phyloP scores from a whole-genome alignment of 371 early-diverging fungal genomes.

The Smittium culicis region DNA sequence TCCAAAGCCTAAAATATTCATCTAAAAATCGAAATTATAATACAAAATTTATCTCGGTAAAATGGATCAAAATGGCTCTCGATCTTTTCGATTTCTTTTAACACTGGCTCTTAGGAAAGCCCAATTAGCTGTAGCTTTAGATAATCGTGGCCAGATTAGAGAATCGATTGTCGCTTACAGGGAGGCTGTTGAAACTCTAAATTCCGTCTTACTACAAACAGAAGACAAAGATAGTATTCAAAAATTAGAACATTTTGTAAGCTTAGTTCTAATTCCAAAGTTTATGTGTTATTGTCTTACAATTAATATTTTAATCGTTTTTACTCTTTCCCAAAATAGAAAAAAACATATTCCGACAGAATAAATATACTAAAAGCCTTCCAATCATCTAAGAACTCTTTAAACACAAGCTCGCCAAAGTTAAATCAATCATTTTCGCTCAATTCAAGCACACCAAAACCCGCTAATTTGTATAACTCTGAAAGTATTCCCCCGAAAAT shows the following conservation, averaged over 20 bases:
- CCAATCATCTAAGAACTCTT: background rate
- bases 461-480: background rate
- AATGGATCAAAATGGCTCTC: conserved; percentile 15
- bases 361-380: conserved; percentile 22
- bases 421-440: background rate
- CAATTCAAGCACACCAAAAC: background rate
- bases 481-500: too few relatives aligned
- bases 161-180: conserved; percentile 31
- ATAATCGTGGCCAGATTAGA: conserved; percentile 32
- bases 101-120: conserved; percentile 32
- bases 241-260: conserved; percentile 32
- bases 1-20: too few relatives aligned
- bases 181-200: conserved; percentile 34
- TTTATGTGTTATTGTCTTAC: too few relatives aligned
- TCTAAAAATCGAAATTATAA: too few relatives aligned
- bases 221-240: conserved; percentile 30
- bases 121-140: conserved; percentile 30
- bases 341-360: conserved; percentile 33
- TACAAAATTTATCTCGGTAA: too few relatives aligned
- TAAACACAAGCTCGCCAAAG: background rate
- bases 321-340: conserved; percentile 15
- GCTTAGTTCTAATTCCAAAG: too few relatives aligned
- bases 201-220: conserved; percentile 30
- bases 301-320: too few relatives aligned
- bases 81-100: conserved; percentile 29